Base-by-base conservation (phyloP, 352 stramenopile genomes). In the Lagenidium giganteum region DNA sequence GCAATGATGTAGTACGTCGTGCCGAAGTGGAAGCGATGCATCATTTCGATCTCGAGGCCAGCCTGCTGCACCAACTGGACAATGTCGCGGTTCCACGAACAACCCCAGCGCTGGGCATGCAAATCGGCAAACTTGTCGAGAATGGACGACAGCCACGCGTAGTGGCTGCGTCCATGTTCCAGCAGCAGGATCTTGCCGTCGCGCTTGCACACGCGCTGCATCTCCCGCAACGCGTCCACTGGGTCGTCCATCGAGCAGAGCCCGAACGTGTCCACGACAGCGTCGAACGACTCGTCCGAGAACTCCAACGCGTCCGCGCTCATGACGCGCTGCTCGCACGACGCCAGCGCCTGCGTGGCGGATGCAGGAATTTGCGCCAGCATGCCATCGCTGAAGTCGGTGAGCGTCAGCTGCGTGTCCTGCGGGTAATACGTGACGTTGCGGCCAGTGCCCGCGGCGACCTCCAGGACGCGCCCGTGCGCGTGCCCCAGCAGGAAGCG, bases 31-130 rank as follows among this genome's bases (percentile, higher is more conserved):
- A 94, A 98, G 27, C 82, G 87, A 43, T 78, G 56, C 32, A 95
- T 41, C 5, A 75, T 87, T 57, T 95, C 83, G 13, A 98, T 43
- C 26, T 94, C 57, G 13, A 98, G 69, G 7, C 84, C 87, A 0
- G 90, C 71, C 17, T 83, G 35, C 14, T 88, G 48, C 16, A 98
- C 64, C 27, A 98, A 72, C 9, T 54, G 57, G 36, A 96, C 63
- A 32, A 98, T 97, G 59, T 98, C 93, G 34, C 93, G 67, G 64
- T 98, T 98, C 90, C 91, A 98, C 36, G 96, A 80, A 52, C 93
- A 98, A 18, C 95, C 95, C 95, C 95, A 98, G 32, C 95, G 89
- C 57, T 94, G 78, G 14, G 88, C 84, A 49, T 98, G 94, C 31
- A 84, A 54, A 44, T 86, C 73, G 0, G 91, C 89, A 60, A 97